These are phyloP conservation scores for Aspergillus flavus DNA, from an alignment of 2,329 filamentous ascomycete genomes.

Conservation along the genomic window DNA sequence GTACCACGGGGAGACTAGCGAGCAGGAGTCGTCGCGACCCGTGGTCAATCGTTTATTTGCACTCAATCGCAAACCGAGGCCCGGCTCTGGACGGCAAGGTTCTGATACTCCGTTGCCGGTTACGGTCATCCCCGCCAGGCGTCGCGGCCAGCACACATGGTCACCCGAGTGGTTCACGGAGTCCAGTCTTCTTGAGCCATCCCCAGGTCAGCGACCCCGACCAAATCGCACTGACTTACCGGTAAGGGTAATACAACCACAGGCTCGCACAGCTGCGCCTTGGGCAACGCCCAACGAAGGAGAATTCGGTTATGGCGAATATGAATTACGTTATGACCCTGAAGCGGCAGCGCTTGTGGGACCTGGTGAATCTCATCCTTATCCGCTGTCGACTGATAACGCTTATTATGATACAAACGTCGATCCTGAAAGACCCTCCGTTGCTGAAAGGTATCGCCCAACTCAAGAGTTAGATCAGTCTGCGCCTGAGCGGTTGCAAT, in stretches of 20 bases:
- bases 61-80: constrained; percentile 48
- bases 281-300: constrained; percentile 53
- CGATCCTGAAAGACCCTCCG: neutral
- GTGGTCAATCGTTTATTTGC: constrained; percentile 52
- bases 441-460: neutral
- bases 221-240: constrained; percentile 37
- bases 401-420: neutral
- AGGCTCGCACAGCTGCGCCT: constrained; percentile 55
- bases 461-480: neutral
- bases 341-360: constrained; percentile 42
- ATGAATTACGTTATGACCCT: constrained; percentile 41
- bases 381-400: constrained; percentile 2
- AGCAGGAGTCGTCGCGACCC: constrained; percentile 47
- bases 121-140: constrained; percentile 63
- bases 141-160: constrained; percentile 57
- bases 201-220: constrained; percentile 17
- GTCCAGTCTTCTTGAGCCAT: constrained; percentile 25
- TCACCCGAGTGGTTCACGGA: constrained; percentile 46
- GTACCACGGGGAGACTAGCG: constrained; percentile 45
- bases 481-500: neutral
- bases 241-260: constrained; percentile 63
- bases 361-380: constrained; percentile 22
- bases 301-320: constrained; percentile 26
- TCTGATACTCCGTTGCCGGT: constrained; percentile 53
- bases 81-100: constrained; percentile 40